Evolutionary conservation across 495 filamentous ascomycete genomes (phyloP).

Genomic region (Margaritispora aquatica): DNA sequence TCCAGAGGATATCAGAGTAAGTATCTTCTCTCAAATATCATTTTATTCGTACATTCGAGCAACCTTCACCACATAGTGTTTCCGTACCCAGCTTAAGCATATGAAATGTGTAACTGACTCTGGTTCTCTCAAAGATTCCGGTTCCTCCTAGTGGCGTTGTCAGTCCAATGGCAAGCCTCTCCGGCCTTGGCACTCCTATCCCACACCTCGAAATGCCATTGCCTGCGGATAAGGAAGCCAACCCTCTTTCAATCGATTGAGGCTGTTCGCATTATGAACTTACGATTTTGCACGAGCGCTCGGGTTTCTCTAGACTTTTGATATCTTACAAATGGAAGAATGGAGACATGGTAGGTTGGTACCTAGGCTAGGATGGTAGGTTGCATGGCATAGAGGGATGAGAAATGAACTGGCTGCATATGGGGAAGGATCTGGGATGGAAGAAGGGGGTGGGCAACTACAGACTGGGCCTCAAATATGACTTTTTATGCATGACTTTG

Average conservation of each 20-base stretch:
- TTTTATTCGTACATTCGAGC: too few relatives aligned
- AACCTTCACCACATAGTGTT: too few relatives aligned
- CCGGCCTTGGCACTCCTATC: constrained; percentile 19
- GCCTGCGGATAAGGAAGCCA: constrained; percentile 2
- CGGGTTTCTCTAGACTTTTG: background rate
- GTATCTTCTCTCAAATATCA: too few relatives aligned
- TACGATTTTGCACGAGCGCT: background rate
- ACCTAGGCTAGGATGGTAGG: background rate
- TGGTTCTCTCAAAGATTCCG: too few relatives aligned
- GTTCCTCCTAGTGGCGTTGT: constrained; percentile 35
- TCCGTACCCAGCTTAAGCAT: too few relatives aligned
- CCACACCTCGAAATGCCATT: background rate
- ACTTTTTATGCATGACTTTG: too few relatives aligned
- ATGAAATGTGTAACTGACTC: too few relatives aligned
- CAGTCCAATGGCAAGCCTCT: constrained; percentile 15
- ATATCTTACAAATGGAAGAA: background rate
- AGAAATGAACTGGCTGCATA: background rate
- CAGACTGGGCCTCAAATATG: too few relatives aligned
- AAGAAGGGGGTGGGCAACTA: background rate
- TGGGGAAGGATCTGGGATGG: too few relatives aligned
- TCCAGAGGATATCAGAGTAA: constrained; percentile 75
- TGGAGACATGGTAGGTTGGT: background rate
- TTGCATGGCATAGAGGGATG: background rate
- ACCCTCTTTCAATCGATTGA: constrained; percentile 7
- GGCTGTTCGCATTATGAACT: background rate